A percentile compares a stretch with the other conserved stretches of the same genome.
Conservation (phyloP, 306 rosid species). For the Abrus pulchellus region DNA sequence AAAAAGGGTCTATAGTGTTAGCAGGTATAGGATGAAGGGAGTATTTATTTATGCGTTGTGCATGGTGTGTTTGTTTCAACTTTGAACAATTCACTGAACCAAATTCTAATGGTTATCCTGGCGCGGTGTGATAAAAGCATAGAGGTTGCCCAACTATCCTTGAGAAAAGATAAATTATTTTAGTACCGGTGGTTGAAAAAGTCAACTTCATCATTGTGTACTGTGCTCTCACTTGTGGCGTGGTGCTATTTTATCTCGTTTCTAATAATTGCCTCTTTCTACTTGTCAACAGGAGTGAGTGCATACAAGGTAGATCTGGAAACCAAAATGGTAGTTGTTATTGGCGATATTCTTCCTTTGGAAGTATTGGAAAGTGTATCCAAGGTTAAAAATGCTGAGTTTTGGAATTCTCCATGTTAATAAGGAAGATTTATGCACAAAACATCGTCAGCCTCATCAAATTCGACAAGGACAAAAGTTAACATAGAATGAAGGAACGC, state of each 20-base stretch:
- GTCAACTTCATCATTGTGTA: conserved; percentile 47
- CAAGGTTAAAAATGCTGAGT: conserved; percentile 77
- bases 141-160: conserved; percentile 18
- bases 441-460: background rate
- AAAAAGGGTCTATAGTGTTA: no score
- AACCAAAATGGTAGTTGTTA: conserved; percentile 78
- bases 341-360: conserved; percentile 80
- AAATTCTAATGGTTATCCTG: background rate
- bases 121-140: background rate
- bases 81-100: conserved; percentile 16
- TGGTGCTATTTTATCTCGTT: conserved; percentile 21
- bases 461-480: conserved; percentile 31
- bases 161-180: conserved; percentile 13
- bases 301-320: conserved; percentile 85
- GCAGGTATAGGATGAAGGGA: no score
- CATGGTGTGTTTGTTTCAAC: background rate
- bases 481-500: conserved; percentile 5
- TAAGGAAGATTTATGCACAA: background rate
- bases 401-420: conserved; percentile 62
- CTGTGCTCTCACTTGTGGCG: background rate
- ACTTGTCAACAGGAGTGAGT: conserved; percentile 68
- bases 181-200: conserved; percentile 11
- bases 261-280: background rate
- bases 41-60: background rate
- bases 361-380: conserved; percentile 84